phyloP scores from a whole-genome alignment of 192 early-diverging fungal genomes.

The Chytriomyces sp. region DNA sequence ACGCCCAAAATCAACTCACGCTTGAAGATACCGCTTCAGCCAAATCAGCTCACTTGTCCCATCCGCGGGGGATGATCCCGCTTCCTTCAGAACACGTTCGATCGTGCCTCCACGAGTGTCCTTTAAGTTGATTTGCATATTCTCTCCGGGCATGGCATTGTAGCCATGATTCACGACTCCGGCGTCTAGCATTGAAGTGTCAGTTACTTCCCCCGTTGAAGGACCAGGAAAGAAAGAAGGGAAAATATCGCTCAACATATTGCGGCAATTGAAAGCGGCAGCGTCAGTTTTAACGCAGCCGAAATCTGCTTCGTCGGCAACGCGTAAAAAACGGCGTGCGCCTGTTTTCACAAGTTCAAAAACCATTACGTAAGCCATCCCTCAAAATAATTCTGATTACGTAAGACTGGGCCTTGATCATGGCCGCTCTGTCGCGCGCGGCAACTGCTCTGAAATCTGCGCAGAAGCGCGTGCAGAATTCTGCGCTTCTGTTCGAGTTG shows the following conservation, averaged over 20 bases:
- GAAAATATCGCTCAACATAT: neutral
- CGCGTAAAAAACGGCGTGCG: neutral
- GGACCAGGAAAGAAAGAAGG: too few relatives aligned
- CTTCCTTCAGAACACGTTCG: neutral
- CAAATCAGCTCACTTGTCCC: neutral
- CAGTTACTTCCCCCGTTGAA: too few relatives aligned
- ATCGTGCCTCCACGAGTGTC: neutral
- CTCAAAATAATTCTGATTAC: neutral
- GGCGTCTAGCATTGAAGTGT: neutral
- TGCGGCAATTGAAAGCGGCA: neutral
- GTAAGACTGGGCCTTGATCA: neutral
- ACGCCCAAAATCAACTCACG: neutral
- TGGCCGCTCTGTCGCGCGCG: neutral
- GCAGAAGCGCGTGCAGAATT: constrained; percentile 1
- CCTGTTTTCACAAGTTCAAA: neutral
- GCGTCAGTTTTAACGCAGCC: neutral
- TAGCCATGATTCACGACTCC: neutral
- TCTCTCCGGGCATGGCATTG: neutral
- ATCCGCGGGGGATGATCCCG: neutral
- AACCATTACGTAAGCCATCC: neutral
- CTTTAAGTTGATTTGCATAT: neutral
- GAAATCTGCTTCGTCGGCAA: neutral
- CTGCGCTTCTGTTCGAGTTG: neutral
- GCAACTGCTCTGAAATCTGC: neutral
- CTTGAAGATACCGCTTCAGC: neutral